Base-by-base conservation (phyloP, 208 protist species). In the Leishmania martiniquensis region DNA sequence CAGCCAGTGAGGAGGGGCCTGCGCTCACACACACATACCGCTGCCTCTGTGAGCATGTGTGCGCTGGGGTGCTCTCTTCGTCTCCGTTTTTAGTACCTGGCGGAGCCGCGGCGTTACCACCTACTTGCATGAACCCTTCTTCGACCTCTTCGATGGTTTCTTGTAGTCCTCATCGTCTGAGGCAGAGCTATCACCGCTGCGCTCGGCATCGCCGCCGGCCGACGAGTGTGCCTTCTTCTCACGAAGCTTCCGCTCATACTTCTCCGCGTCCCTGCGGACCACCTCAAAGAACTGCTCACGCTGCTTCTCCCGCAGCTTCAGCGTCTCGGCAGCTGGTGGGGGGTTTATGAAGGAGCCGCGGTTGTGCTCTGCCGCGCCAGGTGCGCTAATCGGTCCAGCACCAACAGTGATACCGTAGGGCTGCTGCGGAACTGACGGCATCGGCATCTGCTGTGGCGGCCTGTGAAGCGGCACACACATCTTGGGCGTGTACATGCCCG, bases 271-370 rank as follows among this genome's bases (percentile, higher is more conserved):
- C 29, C 80, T 77, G 34, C 86, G 89, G 42, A 97, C 91, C 17
- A 95, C 91, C 1, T 95, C 89, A 22, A 96, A 86, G 76, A 87
- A 97, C 84, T 95, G 90, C 77, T 94, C 91, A 7, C 88, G 85
- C 79, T 96, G 93, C 75, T 91, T 80, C 86, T 97, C 91, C 4
- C 93, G 91, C 78, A 96, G 74, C 77, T 91, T 89, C 62, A 94
- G 45, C 44, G 80, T 88, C 70, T 95, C 89, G 55, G 92, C 84
- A 0, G 90, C 85, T 0, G 91, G 90, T 39, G 68, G 72, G 0
- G 90, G 85, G 73, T 97, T 97, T 49, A 62, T 44, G 25, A 32
- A 75, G 71, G 37, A 37, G 37, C 54, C 5, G 71, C 42, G 34
- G 71, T 17, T 75, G 15, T 74, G 25, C 5, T 51, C 45, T 29